These are phyloP conservation scores for Agastache rugosa DNA, from an alignment of 257 asterid species.

Conservation along the genomic window DNA sequence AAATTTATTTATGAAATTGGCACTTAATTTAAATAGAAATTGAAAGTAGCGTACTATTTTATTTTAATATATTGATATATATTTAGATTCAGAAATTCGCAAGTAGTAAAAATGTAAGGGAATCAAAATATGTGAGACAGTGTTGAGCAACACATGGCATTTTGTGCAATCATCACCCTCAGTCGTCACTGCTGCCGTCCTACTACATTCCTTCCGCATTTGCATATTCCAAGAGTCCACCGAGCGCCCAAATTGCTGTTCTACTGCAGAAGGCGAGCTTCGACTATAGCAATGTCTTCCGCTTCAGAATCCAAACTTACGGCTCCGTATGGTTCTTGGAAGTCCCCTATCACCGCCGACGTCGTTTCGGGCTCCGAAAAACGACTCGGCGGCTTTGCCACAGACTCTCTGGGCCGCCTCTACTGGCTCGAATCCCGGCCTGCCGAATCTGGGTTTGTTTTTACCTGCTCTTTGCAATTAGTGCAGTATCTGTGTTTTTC, in stretches of 20 bases:
- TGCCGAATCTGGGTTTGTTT: slow-evolving; percentile 88
- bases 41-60: too few relatives aligned
- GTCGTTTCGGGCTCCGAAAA: slow-evolving; percentile 72
- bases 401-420: slow-evolving; percentile 70
- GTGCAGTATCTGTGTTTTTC: neutral
- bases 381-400: slow-evolving; percentile 76
- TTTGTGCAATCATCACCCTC: slow-evolving; percentile 32
- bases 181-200: slow-evolving; percentile 37
- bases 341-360: slow-evolving; percentile 90
- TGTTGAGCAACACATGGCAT: slow-evolving; percentile 40
- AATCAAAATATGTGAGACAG: neutral
- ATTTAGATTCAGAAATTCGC: too few relatives aligned
- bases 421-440: slow-evolving; percentile 90
- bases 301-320: slow-evolving; percentile 48
- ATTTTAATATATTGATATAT: too few relatives aligned
- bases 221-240: slow-evolving; percentile 35
- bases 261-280: slow-evolving; percentile 24
- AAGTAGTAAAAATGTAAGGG: too few relatives aligned
- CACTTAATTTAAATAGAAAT: too few relatives aligned
- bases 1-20: too few relatives aligned
- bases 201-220: neutral
- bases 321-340: slow-evolving; percentile 95
- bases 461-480: neutral
- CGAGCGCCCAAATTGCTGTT: slow-evolving; percentile 4
- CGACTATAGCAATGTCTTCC: slow-evolving; percentile 41